phyloP scores from a whole-genome alignment of 805 yeast genomes.

The Ogataea angusta region DNA sequence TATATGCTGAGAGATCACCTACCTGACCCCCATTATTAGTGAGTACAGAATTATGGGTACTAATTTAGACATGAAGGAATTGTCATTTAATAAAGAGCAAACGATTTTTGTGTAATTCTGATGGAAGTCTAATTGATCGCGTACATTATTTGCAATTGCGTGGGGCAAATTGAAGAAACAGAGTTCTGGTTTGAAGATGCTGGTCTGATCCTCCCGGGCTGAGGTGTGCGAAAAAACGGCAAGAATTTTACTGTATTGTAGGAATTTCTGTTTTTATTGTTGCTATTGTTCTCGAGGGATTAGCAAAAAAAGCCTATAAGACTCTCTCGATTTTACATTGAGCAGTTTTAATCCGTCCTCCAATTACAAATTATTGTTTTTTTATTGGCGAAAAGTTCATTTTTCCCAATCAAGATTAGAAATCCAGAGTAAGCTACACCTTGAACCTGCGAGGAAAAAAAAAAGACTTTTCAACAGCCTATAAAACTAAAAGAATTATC shows the following conservation, averaged over 20 bases:
- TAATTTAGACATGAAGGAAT: constrained; percentile 14
- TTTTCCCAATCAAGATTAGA: constrained; percentile 4
- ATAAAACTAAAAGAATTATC: constrained; percentile 9
- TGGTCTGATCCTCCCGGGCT: background rate
- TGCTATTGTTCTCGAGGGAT: background rate
- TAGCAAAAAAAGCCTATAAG: background rate
- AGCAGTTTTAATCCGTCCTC: background rate
- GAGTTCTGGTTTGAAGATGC: background rate
- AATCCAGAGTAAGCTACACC: constrained; percentile 5
- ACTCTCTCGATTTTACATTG: background rate
- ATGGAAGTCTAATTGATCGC: background rate
- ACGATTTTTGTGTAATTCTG: background rate
- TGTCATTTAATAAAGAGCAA: background rate
- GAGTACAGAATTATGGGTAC: constrained; percentile 18
- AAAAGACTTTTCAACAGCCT: constrained; percentile 8
- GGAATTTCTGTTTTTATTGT: background rate
- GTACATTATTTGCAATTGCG: background rate
- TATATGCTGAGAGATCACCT: background rate
- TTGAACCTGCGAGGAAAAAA: constrained; percentile 7
- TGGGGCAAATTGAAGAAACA: background rate
- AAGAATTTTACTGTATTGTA: background rate
- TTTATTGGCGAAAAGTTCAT: constrained; percentile 3
- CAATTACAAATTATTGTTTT: constrained; percentile 1
- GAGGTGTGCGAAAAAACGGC: background rate
- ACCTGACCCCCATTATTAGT: constrained; percentile 24